Base-by-base conservation (phyloP, 306 rosid species). In the Prunus armeniaca region DNA sequence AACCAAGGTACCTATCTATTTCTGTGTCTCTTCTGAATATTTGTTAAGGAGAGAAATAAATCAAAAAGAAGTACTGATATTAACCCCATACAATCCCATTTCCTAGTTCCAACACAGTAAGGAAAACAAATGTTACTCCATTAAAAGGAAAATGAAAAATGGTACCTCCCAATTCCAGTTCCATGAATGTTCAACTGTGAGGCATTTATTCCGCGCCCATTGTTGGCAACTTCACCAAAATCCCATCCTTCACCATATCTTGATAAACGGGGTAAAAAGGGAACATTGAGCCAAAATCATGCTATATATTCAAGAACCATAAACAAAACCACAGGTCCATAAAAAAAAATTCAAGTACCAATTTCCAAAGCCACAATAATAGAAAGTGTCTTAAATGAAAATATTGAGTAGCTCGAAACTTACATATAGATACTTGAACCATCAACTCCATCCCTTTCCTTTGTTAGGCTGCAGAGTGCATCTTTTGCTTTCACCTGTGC, bases 211-310 rank as follows among this genome's bases (percentile, higher is more conserved):
- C 98, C 97, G 27, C 97, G 97, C 25, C 87, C 94, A 79, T 95
- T 95, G 58, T 81, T 92, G 63, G 97, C 95, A 82, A 95, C 97
- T 85, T 95, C 98, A 52, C 96, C 98, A 79, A 92, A 95, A 86
- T 95, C 96, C 98, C 98, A 95, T 88, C 98, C 98, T 87, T 95
- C 98, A 56, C 98, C 97, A 85, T 92, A 95, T 85, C 98, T 95
- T 73, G 74, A 18, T 28, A 72, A 60, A 65, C 51, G 67, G 57
- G 52, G 73, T 71, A 64, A 68, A 86, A 79, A 32, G 45, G 60
- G 54, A n/a, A 60, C 19, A 57, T 2, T 72, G 12, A 57, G 43
- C 56, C 64, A 78, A 73, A 65, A 8, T 38, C 45, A 73, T 68
- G 51, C 15, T 43, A 61, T 41, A 46, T 11, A 61, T 76, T 43